Percentiles rank a stretch among this genome's conserved stretches.
Evolutionary conservation across 306 rosid species (phyloP).

Genomic region (Ceratonia siliqua): DNA sequence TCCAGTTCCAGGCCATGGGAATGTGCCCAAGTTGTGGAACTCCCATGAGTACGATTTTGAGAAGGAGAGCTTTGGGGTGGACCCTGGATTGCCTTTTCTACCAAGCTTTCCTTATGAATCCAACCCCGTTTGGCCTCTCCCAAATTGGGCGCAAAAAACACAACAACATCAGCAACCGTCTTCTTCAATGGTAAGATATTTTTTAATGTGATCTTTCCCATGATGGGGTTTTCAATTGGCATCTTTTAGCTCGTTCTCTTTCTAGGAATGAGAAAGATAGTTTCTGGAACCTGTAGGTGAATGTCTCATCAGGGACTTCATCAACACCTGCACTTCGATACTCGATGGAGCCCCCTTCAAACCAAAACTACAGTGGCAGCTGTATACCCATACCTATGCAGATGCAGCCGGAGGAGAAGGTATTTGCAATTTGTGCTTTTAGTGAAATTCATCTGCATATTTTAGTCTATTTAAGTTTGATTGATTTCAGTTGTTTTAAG

Average conservation of each 20-base stretch:
- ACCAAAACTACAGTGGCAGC: constrained; percentile 69
- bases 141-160: constrained; percentile 47
- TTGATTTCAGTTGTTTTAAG: not conserved
- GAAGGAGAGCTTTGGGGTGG: constrained; percentile 38
- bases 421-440: constrained; percentile 32
- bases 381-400: constrained; percentile 24
- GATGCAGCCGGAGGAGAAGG: constrained; percentile 56
- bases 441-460: not conserved
- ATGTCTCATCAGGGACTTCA: constrained; percentile 49
- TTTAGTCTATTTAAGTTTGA: not conserved
- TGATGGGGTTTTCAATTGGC: constrained; percentile 19
- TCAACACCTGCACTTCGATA: constrained; percentile 48
- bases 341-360: constrained; percentile 96
- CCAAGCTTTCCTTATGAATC: constrained; percentile 53
- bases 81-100: constrained; percentile 48
- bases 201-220: not conserved
- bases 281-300: constrained; percentile 55
- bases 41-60: constrained; percentile 45
- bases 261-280: constrained; percentile 1
- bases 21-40: constrained; percentile 47
- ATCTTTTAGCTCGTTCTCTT: not conserved
- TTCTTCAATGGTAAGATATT: constrained; percentile 53
- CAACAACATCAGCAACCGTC: constrained; percentile 47
- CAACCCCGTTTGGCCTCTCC: constrained; percentile 40
- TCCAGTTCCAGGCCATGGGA: constrained; percentile 37